Evolutionary conservation across 192 early-diverging fungal species (phyloP).

Genomic region (Podila clonocystis): DNA sequence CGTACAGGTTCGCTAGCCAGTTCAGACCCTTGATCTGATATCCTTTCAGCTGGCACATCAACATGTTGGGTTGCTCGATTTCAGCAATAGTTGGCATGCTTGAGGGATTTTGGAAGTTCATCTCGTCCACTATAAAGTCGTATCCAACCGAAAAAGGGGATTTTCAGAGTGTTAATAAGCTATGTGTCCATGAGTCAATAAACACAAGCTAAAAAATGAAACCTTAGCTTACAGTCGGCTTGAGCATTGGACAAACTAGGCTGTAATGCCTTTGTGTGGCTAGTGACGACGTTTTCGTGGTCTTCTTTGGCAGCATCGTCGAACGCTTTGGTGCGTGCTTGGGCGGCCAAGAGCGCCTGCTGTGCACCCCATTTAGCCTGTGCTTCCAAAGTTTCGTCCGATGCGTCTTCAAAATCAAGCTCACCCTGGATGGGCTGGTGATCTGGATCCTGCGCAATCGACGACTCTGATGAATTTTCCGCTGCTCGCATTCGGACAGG

Average conservation of each 20-base stretch:
- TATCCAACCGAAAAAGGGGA: not conserved
- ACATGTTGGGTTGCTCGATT: slow-evolving; percentile 84
- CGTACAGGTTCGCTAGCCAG: slow-evolving; percentile 88
- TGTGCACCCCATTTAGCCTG: slow-evolving; percentile 81
- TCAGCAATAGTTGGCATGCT: slow-evolving; percentile 76
- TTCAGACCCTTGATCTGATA: slow-evolving; percentile 88
- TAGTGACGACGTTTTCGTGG: slow-evolving; percentile 19
- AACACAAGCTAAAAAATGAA: not conserved
- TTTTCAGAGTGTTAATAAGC: not conserved
- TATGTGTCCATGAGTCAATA: not conserved
- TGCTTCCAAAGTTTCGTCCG: slow-evolving; percentile 73
- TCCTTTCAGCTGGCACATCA: slow-evolving; percentile 87
- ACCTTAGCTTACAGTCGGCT: slow-evolving; percentile 54
- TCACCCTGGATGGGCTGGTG: slow-evolving; percentile 44
- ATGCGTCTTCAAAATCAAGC: slow-evolving; percentile 58
- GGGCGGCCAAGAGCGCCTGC: slow-evolving; percentile 78
- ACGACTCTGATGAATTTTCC: slow-evolving; percentile 3
- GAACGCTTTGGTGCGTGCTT: slow-evolving; percentile 73
- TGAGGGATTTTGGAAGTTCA: slow-evolving; percentile 89
- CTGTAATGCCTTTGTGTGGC: slow-evolving; percentile 8
- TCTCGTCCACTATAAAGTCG: slow-evolving; percentile 67
- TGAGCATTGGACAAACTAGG: slow-evolving; percentile 52
- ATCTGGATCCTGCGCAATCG: slow-evolving; percentile 42
- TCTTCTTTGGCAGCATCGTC: slow-evolving; percentile 61
- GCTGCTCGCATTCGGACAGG: slow-evolving; percentile 31